Conservation (phyloP, 2,329 filamentous ascomycete species). For the Botrytis tulipae region DNA sequence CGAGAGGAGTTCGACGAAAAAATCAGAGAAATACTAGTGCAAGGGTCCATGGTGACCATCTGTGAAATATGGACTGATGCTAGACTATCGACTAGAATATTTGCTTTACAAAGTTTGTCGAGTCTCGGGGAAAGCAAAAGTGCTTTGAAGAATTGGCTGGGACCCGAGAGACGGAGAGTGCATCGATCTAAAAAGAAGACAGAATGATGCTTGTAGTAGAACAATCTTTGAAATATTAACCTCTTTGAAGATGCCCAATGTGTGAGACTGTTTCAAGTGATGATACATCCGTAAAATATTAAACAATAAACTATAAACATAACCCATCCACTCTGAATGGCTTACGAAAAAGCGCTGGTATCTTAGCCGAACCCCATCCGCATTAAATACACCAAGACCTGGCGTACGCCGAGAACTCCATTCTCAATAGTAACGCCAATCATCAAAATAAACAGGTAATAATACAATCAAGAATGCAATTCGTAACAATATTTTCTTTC, state of each 20-base stretch:
- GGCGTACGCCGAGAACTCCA: neutral
- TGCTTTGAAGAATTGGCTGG: neutral
- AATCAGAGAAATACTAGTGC: neutral
- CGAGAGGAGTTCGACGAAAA: neutral
- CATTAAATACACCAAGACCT: neutral
- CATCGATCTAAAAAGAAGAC: neutral
- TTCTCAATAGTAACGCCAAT: neutral
- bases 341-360: neutral
- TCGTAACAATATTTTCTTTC: neutral
- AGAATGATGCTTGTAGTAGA: neutral
- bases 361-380: neutral
- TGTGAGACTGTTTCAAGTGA: neutral
- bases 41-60: neutral
- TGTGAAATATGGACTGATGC: neutral
- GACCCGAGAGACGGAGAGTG: neutral
- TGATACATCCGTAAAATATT: neutral
- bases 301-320: neutral
- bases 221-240: neutral
- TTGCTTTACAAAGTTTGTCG: neutral
- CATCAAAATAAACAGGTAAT: neutral
- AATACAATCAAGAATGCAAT: conserved; percentile 1
- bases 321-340: neutral
- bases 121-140: neutral
- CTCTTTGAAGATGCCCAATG: neutral
- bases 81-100: neutral